These are phyloP conservation scores for Apiotrichum sp. DNA, from an alignment of 1,284 basidiomycete genomes.

Conservation along the genomic window DNA sequence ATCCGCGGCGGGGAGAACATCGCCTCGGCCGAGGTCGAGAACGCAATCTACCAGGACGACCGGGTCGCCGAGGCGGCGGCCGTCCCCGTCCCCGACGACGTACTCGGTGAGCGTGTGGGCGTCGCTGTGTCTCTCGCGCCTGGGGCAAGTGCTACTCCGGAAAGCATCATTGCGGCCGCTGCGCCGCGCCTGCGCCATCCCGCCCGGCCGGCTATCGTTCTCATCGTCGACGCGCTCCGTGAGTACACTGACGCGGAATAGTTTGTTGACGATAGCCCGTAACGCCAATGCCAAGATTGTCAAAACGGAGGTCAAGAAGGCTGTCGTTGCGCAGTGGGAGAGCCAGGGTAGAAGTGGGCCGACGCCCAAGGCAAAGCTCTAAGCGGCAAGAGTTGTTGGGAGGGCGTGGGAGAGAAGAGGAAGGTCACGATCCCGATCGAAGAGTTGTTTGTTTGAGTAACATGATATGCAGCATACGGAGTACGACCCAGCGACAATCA, in stretches of 20 bases:
- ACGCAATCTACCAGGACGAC: slow-evolving; percentile 32
- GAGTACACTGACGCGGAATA: background rate
- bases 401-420: too few species aligned
- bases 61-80: slow-evolving; percentile 34
- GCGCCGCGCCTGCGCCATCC: slow-evolving; percentile 5
- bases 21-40: slow-evolving; percentile 37
- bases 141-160: slow-evolving; percentile 4
- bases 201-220: slow-evolving; percentile 9
- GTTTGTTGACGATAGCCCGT: slow-evolving; percentile 1
- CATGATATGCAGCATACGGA: too few species aligned
- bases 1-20: slow-evolving; percentile 45
- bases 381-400: background rate
- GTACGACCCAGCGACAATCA: too few species aligned
- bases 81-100: slow-evolving; percentile 30
- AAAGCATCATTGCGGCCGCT: slow-evolving; percentile 1
- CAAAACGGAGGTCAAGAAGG: slow-evolving; percentile 15
- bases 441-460: too few species aligned
- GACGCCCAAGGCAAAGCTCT: slow-evolving; percentile 5
- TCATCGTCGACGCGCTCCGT: slow-evolving; percentile 6
- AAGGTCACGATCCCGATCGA: too few species aligned
- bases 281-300: slow-evolving; percentile 20
- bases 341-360: background rate
- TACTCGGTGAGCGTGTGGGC: slow-evolving; percentile 39
- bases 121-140: slow-evolving; percentile 27
- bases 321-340: slow-evolving; percentile 11